Percentiles rank a stretch among this genome's conserved stretches.
Evolutionary conservation across 2,329 filamentous ascomycete species (phyloP).

Genomic region (Didymella keratinophila): DNA sequence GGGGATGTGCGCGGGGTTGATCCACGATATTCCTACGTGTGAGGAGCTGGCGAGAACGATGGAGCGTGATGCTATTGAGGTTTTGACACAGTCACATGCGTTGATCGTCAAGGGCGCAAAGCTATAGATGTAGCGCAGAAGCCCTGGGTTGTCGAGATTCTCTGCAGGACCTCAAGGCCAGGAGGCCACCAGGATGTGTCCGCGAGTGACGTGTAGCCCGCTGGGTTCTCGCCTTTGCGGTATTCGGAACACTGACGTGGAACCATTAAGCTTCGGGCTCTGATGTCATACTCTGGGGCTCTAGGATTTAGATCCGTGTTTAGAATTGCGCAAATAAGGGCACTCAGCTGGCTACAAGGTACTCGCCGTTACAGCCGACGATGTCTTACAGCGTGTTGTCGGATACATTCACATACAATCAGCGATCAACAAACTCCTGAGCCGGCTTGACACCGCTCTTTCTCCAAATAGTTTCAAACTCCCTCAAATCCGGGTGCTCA

Average conservation of each 20-base stretch:
- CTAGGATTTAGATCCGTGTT: too few relatives aligned
- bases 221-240: too few relatives aligned
- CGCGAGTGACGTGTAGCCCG: not conserved
- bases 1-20: constrained; percentile 89
- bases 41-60: constrained; percentile 41
- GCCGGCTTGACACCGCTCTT: constrained; percentile 10
- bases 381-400: not conserved
- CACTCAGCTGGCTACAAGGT: too few relatives aligned
- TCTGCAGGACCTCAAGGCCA: not conserved
- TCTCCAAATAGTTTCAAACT: constrained; percentile 14
- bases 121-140: constrained; percentile 11
- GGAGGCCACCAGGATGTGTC: not conserved
- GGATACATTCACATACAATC: not conserved
- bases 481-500: constrained; percentile 17
- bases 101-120: constrained; percentile 29
- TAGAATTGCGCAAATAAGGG: too few relatives aligned
- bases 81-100: constrained; percentile 30
- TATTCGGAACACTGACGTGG: too few relatives aligned
- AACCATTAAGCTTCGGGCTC: too few relatives aligned
- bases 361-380: not conserved
- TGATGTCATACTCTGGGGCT: too few relatives aligned
- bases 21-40: constrained; percentile 59
- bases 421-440: constrained; percentile 16
- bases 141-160: not conserved
- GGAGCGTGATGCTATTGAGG: constrained; percentile 39